phyloP scores from a whole-genome alignment of 192 early-diverging fungal genomes.

The Podila verticillata region DNA sequence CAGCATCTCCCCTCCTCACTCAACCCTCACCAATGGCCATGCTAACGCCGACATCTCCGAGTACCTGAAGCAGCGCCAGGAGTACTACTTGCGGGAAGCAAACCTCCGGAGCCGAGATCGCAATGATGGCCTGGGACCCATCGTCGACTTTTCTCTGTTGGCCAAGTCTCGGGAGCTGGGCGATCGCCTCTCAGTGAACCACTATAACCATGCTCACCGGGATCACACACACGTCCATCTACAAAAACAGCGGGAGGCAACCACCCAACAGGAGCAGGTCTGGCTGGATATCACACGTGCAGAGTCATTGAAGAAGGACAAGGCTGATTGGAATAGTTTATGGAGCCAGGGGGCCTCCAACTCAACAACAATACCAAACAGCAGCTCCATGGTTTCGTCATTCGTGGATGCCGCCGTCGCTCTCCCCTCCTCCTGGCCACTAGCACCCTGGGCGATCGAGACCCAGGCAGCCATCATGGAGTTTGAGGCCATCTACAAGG shows the following conservation, averaged over 20 bases:
- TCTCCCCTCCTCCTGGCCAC: slow-evolving; percentile 24
- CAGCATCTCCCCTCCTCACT: neutral
- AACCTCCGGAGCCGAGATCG: slow-evolving; percentile 25
- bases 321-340: neutral
- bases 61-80: slow-evolving; percentile 34
- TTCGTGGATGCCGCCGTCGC: slow-evolving; percentile 23
- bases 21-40: neutral
- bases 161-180: neutral
- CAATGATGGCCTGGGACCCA: slow-evolving; percentile 36
- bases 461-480: slow-evolving; percentile 30
- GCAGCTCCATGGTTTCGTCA: neutral
- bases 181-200: slow-evolving; percentile 9
- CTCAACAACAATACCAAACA: neutral
- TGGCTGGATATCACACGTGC: slow-evolving; percentile 10
- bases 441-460: slow-evolving; percentile 33
- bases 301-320: neutral
- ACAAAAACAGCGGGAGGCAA: neutral
- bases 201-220: slow-evolving; percentile 6
- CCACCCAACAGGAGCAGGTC: slow-evolving; percentile 38
- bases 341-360: neutral
- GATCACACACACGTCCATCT: neutral
- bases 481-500: slow-evolving; percentile 13
- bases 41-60: slow-evolving; percentile 11
- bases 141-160: slow-evolving; percentile 28
- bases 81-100: slow-evolving; percentile 37